phyloP scores from a whole-genome alignment of 2,329 filamentous ascomycete genomes.

The Cladobotryum mycophilum region DNA sequence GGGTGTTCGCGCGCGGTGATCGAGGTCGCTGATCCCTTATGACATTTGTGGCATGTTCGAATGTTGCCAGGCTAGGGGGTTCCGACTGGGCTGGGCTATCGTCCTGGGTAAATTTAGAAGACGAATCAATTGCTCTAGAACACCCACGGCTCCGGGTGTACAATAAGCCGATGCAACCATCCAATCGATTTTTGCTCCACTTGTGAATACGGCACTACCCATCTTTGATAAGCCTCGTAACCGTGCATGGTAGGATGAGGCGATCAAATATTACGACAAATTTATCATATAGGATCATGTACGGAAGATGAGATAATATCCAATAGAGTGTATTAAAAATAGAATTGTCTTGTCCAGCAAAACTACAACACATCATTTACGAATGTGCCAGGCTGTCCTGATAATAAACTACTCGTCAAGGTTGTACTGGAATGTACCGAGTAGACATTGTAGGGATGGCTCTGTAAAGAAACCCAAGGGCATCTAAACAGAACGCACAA shows the following conservation, averaged over 20 bases:
- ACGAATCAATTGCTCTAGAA: not conserved
- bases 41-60: slow-evolving; percentile 10
- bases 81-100: too few species aligned
- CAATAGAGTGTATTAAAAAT: too few species aligned
- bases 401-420: slow-evolving; percentile 22
- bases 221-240: too few species aligned
- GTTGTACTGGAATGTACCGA: slow-evolving; percentile 27
- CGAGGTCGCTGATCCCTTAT: slow-evolving; percentile 11
- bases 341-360: too few species aligned
- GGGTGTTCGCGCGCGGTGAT: slow-evolving; percentile 11
- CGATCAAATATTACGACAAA: too few species aligned
- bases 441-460: slow-evolving; percentile 26
- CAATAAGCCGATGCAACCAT: slow-evolving; percentile 10
- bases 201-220: not conserved
- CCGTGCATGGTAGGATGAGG: too few species aligned
- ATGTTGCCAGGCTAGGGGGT: not conserved
- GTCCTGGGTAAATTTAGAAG: slow-evolving; percentile 2
- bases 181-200: not conserved
- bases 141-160: slow-evolving; percentile 11
- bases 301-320: too few species aligned
- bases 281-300: too few species aligned
- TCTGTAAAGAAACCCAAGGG: slow-evolving; percentile 21
- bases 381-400: slow-evolving; percentile 23
- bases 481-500: slow-evolving; percentile 18
- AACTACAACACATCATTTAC: too few species aligned